Base-by-base conservation (phyloP, 148 eudicot genomes). In the Diospyros lotus region DNA sequence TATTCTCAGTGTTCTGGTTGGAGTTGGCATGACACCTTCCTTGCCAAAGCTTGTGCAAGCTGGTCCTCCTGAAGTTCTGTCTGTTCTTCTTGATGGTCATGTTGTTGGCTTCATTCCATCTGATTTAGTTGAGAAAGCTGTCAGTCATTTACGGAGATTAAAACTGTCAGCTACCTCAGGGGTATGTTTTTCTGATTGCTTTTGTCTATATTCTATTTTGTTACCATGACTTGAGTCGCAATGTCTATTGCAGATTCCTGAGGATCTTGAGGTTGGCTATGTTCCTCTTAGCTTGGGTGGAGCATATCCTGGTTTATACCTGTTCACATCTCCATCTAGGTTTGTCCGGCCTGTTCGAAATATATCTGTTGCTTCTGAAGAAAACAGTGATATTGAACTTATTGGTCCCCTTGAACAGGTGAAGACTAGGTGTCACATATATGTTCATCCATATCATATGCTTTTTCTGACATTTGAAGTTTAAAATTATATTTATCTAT, bases 401-500 rank as follows among this genome's bases (percentile, higher is more conserved):
- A 81, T 92, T 78, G 97, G 98, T 41, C 97, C 98, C 10, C 89
- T 92, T 83, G 98, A 94, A 80, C 98, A 94, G 90, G 98, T 94
- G 72, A 45, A 67, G 41, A 67, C n/a, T 67, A 54, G 44, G 56
- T 45, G 58, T 55, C 17, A 2, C 51, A 55, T 68, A 45, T 41
- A n/a, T 46, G 46, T 51, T 42, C 43, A 4, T 44, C 11, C 28
- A 43, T 17, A 6, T 9, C 50, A 9, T 4, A 40, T 28, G 42
- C 8, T 62, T 15, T 13, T 43, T 71, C 53, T 70, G 38, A 11
- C 10, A 0, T 69, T 6, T 2, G 15, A n/a, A 50, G 18, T 17
- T 4, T 5, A 7, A 0, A 13, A 39, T 53, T 43, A n/a, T 44
- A 1, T 18, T 67, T 28, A n/a, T 55, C 73, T 67, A 15, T 58